Base-by-base conservation (phyloP, 2,329 filamentous ascomycete species). In the Ophiostoma tasmaniense region DNA sequence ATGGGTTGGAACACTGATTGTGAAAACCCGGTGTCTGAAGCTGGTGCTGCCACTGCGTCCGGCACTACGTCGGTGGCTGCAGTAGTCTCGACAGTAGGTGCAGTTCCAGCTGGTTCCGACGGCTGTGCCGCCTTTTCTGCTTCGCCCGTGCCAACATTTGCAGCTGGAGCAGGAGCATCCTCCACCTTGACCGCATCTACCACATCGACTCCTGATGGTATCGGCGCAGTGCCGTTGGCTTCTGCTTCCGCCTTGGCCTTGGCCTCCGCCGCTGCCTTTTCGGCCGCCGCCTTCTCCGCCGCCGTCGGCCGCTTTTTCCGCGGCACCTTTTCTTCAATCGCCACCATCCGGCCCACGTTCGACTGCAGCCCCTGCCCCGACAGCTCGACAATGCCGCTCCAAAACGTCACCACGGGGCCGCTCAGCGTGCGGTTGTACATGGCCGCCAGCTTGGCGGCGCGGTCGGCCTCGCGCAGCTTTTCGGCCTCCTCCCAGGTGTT, bases 401-500 rank as follows among this genome's bases (percentile, higher is more conserved):
- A 97, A 78, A 91, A 94, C 1, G 91, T 92, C 59, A 97, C 89
- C 13, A 97, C 92, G 0, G 95, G 92, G 0, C 95, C 95, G 68
- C 94, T 89, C 10, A 98, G 84, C 66, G 90, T 92, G 66, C 93
- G 87, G 76, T 93, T 92, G 75, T 96, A 91, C 73, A 98, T 82
- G 17, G 94, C 95, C 52, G 94, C 93, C 65, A 98, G 82, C 79
- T 90, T 94, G 55, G 89, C 90, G 72, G 88, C 86, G 71, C 94
- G 86, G 75, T 96, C 91, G 74, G 94, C 92, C 73, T 93, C 90
- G 70, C 94, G 88, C 76, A 90, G 88, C 79, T 92, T 93, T 80
- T 99, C 95, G 7, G 92, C 91, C 77, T 92, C 90, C 78, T 98
- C 93, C 93, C 94, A 98, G 69, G 92, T 85, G 76, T 94, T 97